Base-by-base conservation (phyloP, 2,329 filamentous ascomycete species). In the Neurospora crassa region DNA sequence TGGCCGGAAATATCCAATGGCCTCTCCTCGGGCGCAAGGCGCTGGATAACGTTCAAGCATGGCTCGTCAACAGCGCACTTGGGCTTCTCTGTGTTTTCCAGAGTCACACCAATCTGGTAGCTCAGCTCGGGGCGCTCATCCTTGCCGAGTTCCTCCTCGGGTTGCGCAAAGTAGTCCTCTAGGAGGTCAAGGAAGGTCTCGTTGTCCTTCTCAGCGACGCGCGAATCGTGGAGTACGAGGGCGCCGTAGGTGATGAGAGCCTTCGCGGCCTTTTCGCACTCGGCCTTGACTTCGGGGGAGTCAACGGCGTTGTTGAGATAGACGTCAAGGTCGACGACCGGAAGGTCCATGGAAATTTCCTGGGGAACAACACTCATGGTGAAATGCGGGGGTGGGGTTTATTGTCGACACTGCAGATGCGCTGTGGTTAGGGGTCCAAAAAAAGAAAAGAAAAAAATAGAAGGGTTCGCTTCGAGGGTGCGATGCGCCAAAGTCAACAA, bases 91-190 rank as follows among this genome's bases (percentile, higher is more conserved):
- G 87, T 89, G 79, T 88, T 87, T 75, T 88, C 87, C 70, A 89
- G 84, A 41, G 87, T 89, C 59, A 88, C 87, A 74, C 87, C 87
- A 68, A 89, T 83, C 80, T 89, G 87, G 80, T 88, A 89, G 76
- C 84, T 83, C 37, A 89, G 80, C 76, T 86, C 85, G 6, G 87
- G 87, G 2, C 86, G 83, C 80, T 88, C 86, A 74, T 89, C 87
- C 43, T 77, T 77, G 68, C 78, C 78, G 43, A 89, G 82, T 2
- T 76, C 78, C 10, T 78, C 82, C 20, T 81, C 80, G 18, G 87
- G 84, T 78, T 89, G 87, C 42, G 86, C 86, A 76, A 89, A 89
- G 82, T 89, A 89, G 81, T 89, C 86, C 79, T 89, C 87, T n/a
- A 89, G 83, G 45, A 89, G 82, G 78, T 89, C 86, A 71, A 89